Evolutionary conservation across 1,139 yeast species (phyloP).

Genomic region (Kurtzmaniella quercitrusa): DNA sequence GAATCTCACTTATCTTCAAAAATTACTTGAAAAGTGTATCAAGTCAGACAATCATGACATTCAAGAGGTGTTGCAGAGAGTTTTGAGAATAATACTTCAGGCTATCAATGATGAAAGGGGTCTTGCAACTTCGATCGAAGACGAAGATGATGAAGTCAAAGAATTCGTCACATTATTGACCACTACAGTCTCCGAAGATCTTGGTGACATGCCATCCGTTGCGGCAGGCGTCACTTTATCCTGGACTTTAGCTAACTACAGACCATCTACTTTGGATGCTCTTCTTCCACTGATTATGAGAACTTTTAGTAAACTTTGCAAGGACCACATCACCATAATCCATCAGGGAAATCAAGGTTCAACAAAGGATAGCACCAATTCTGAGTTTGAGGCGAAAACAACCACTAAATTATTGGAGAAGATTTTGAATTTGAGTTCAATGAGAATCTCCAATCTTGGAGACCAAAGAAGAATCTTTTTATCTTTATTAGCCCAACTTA

Average conservation of each 20-base stretch:
- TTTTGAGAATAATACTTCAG: conserved; percentile 59
- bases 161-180: conserved; percentile 60
- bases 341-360: conserved; percentile 42
- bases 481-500: conserved; percentile 80
- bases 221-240: conserved; percentile 90
- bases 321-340: conserved; percentile 78
- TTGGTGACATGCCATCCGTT: conserved; percentile 75
- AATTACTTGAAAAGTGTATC: conserved; percentile 75
- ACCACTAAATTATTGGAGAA: conserved; percentile 74
- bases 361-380: conserved; percentile 28
- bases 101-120: conserved; percentile 51
- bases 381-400: conserved; percentile 71
- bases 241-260: conserved; percentile 73
- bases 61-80: conserved; percentile 77
- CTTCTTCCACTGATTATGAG: conserved; percentile 75
- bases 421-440: conserved; percentile 71
- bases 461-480: conserved; percentile 90
- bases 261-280: conserved; percentile 71
- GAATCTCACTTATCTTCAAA: conserved; percentile 64
- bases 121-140: conserved; percentile 20
- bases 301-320: conserved; percentile 82
- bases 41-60: conserved; percentile 81
- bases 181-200: conserved; percentile 75
- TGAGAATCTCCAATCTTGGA: conserved; percentile 79
- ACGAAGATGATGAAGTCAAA: conserved; percentile 57